Evolutionary conservation across 345 rosid genomes (phyloP), one percentile per base, ranked within the genome.

Genomic region (Erodium maritimum): DNA sequence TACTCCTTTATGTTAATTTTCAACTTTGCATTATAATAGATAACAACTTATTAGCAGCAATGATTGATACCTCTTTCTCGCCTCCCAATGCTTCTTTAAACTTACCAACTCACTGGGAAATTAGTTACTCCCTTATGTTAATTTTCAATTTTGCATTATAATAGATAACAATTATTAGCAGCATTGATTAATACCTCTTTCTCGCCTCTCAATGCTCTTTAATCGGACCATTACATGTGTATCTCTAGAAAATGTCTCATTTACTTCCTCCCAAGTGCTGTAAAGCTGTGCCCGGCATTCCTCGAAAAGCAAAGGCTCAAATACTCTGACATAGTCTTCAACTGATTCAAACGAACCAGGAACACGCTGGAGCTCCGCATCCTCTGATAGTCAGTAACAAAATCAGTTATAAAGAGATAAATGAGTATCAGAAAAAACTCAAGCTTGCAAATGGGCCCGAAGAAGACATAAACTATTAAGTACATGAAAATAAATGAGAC

Each of bases 301-400:
- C 79, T 93, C 99, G 67, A 93, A 93, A 73, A 93, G 99, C 73
- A 93, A 67, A 62, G 99, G 99, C 72, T 93, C 99, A 82, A 93
- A 93, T 23, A 93, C 97, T 77, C 84, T 80, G 6, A 83, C 85
- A 70, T 93, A 93, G 33, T 90, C 97, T 61, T 90, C 99, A 55
- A 77, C 77, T 53, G 91, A 93, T 64, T 87, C 99, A 79, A 93
- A 93, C 62, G 69, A 77, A 52, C 91, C 96, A 19, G 99, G 99
- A 65, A 93, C 97, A 59, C 83, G 75, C 56, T 83, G 95, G 58
- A 93, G 90, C 45, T 90, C 97, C 62, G 91, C 73, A 60, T 90
- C 99, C 79, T 84, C 97, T 87, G 82, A 57, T 52, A 21, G 61
- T 78, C 59, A 72, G 70, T 19, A 60, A 65, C 48, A 14, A 19